Conservation (phyloP, 441 rosid genomes). For the Gossypium davidsonii region DNA sequence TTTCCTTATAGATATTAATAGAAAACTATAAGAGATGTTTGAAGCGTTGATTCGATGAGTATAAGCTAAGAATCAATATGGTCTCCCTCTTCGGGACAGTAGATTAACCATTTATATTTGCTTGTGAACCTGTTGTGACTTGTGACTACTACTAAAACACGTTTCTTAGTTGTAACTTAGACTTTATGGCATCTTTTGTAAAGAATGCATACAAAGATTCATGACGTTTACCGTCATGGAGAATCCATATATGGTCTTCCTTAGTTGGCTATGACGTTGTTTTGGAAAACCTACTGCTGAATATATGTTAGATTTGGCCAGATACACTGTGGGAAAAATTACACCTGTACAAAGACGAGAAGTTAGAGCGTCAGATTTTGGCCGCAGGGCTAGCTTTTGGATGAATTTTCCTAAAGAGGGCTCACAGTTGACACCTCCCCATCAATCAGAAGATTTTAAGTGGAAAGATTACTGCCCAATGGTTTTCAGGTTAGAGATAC, state of each 20-base stretch:
- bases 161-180: background rate
- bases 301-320: constrained; percentile 30
- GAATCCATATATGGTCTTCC: background rate
- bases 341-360: constrained; percentile 91
- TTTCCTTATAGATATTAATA: background rate
- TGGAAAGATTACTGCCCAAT: constrained; percentile 99
- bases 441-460: constrained; percentile 84
- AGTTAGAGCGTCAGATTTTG: constrained; percentile 85
- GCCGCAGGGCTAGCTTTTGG: constrained; percentile 92
- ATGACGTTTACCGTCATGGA: background rate
- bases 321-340: constrained; percentile 95
- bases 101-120: background rate
- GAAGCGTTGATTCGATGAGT: background rate
- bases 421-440: constrained; percentile 84
- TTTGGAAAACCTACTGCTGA: constrained; percentile 12
- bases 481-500: constrained; percentile 77
- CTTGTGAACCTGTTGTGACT: constrained; percentile 9
- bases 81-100: background rate
- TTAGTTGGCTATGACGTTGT: constrained; percentile 2
- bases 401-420: constrained; percentile 91
- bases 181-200: background rate
- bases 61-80: background rate
- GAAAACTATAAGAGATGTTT: background rate
- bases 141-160: background rate
- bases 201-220: constrained; percentile 12